Evolutionary conservation across 805 yeast species (phyloP).

Genomic region (Hanseniaspora clermontiae): DNA sequence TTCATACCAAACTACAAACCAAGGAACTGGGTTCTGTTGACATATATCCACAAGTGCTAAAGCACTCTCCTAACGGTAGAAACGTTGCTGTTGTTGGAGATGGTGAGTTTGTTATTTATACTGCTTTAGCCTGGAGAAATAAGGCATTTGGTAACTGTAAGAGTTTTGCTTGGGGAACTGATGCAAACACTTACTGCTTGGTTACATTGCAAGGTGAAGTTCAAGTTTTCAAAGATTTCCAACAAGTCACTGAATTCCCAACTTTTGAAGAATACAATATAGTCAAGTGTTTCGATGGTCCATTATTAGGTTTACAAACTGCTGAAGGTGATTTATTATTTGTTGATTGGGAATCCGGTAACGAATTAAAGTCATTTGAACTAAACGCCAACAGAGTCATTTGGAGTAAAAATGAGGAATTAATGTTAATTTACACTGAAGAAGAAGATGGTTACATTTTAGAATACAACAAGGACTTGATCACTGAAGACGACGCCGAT

Average conservation of each 20-base stretch:
- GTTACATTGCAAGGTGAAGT: slow-evolving; percentile 57
- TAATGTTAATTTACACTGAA: slow-evolving; percentile 59
- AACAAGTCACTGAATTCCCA: slow-evolving; percentile 52
- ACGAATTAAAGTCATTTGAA: slow-evolving; percentile 75
- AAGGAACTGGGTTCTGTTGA: slow-evolving; percentile 93
- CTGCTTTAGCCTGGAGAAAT: slow-evolving; percentile 96
- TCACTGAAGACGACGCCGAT: slow-evolving; percentile 57
- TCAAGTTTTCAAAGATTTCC: slow-evolving; percentile 70
- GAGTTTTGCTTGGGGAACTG: slow-evolving; percentile 92
- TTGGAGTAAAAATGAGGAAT: slow-evolving; percentile 91
- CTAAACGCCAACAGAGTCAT: slow-evolving; percentile 68
- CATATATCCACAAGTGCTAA: slow-evolving; percentile 73
- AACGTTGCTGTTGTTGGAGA: slow-evolving; percentile 96
- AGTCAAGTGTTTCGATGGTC: slow-evolving; percentile 76
- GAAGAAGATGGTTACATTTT: slow-evolving; percentile 56
- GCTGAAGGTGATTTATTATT: slow-evolving; percentile 67
- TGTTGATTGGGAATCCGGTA: slow-evolving; percentile 87
- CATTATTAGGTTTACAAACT: slow-evolving; percentile 73
- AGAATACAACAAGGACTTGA: slow-evolving; percentile 55
- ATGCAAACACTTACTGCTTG: slow-evolving; percentile 74
- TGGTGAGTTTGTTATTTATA: slow-evolving; percentile 91
- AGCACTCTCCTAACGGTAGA: slow-evolving; percentile 94
- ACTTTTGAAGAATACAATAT: slow-evolving; percentile 59
- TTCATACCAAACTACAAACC: slow-evolving; percentile 48
- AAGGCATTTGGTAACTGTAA: slow-evolving; percentile 81